Percentiles rank a stretch among this genome's conserved stretches.
Conservation (phyloP, 495 filamentous ascomycete genomes). For the Darksidea phi region DNA sequence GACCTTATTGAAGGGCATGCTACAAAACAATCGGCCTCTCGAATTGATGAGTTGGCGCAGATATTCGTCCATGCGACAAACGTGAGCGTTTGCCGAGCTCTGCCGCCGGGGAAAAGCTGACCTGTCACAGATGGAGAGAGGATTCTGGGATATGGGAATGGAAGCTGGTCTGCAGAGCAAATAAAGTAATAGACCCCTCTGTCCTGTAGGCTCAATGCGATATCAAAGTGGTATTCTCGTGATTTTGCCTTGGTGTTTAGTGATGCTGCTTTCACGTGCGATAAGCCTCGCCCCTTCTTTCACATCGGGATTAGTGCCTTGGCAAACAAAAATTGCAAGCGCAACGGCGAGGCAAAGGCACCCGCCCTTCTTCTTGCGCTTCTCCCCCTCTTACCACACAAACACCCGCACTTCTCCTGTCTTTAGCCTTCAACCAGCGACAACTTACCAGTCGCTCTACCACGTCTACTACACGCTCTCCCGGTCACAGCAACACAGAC, state of each 20-base stretch:
- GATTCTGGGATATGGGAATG: constrained; percentile 82
- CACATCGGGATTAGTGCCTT: constrained; percentile 4
- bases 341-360: background rate
- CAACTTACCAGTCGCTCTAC: constrained; percentile 19
- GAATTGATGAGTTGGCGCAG: constrained; percentile 75
- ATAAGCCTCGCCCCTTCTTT: background rate
- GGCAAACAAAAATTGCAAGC: constrained; percentile 6
- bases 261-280: background rate
- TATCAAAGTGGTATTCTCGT: too few relatives aligned
- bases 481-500: background rate
- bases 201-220: background rate
- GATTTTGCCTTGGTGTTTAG: too few relatives aligned
- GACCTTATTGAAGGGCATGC: constrained; percentile 72
- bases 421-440: constrained; percentile 37
- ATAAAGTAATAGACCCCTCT: constrained; percentile 24
- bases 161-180: constrained; percentile 4
- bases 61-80: constrained; percentile 85
- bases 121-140: constrained; percentile 68
- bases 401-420: background rate
- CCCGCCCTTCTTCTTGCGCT: constrained; percentile 1
- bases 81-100: constrained; percentile 45
- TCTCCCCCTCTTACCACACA: constrained; percentile 4
- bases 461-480: constrained; percentile 16
- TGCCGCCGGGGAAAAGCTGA: constrained; percentile 2
- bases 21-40: constrained; percentile 62